These are phyloP conservation scores for Cubamyces lactineus DNA, from an alignment of 768 basidiomycete species.

Conservation along the genomic window DNA sequence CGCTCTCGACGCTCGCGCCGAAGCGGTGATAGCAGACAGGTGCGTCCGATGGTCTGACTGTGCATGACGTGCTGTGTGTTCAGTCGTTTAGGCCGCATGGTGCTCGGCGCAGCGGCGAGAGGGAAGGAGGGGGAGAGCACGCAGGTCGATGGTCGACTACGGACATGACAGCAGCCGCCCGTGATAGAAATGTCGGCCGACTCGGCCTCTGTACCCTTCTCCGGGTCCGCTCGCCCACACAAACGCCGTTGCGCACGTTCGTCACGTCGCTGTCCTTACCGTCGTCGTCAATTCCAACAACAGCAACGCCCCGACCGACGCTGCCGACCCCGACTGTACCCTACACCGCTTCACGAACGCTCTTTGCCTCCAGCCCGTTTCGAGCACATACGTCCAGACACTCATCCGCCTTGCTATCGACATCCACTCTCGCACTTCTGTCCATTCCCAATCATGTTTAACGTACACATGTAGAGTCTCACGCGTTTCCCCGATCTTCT, in stretches of 20 bases:
- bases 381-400: background rate
- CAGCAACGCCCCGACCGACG: background rate
- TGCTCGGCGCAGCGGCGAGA: background rate
- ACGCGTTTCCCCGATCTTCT: too few species aligned
- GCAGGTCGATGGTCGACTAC: background rate
- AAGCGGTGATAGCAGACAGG: slow-evolving; percentile 41
- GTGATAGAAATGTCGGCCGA: background rate
- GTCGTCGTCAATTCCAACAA: background rate
- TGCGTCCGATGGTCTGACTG: background rate
- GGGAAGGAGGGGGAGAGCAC: background rate
- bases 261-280: background rate
- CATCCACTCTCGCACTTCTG: background rate
- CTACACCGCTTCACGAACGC: too few species aligned
- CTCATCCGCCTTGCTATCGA: slow-evolving; percentile 1
- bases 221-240: too few species aligned
- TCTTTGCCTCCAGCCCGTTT: background rate
- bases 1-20: slow-evolving; percentile 70
- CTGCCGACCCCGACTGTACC: too few species aligned
- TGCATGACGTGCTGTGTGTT: background rate
- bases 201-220: too few species aligned
- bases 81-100: background rate
- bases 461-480: slow-evolving; percentile 1
- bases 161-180: background rate
- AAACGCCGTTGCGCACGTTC: too few species aligned
- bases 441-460: background rate